phyloP scores from a whole-genome alignment of 495 filamentous ascomycete genomes.

The Cenococcum geophilum region DNA sequence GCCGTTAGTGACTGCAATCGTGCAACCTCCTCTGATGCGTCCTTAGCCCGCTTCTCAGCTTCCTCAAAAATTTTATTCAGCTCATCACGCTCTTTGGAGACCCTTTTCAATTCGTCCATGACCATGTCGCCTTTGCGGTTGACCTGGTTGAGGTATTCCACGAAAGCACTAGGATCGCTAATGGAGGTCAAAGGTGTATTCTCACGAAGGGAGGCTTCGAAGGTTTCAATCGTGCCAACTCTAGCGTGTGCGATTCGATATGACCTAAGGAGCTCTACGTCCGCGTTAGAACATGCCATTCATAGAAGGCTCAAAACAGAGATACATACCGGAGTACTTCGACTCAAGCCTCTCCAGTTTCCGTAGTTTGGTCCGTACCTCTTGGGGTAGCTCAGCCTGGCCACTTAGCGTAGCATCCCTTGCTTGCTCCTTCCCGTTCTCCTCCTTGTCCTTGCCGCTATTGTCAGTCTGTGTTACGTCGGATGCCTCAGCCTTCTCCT shows the following conservation, averaged over 20 bases:
- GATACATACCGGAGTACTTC: constrained; percentile 67
- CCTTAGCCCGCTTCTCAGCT: constrained; percentile 58
- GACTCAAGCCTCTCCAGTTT: constrained; percentile 82
- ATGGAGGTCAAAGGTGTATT: constrained; percentile 87
- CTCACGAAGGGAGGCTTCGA: constrained; percentile 83
- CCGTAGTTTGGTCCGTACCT: constrained; percentile 62
- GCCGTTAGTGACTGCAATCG: constrained; percentile 43
- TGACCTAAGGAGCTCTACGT: constrained; percentile 77
- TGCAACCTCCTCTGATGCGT: constrained; percentile 48
- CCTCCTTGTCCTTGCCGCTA: constrained; percentile 25
- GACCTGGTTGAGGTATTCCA: constrained; percentile 91
- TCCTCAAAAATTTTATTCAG: constrained; percentile 69
- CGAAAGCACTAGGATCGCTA: constrained; percentile 71
- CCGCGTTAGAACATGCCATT: neutral
- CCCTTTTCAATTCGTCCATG: constrained; percentile 83
- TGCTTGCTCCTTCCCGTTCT: constrained; percentile 26
- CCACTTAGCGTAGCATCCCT: constrained; percentile 32
- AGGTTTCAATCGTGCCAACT: constrained; percentile 78
- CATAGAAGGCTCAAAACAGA: neutral
- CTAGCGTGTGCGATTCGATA: constrained; percentile 86
- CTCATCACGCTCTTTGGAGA: constrained; percentile 72
- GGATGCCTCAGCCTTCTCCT: constrained; percentile 22
- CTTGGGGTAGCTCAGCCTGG: constrained; percentile 61
- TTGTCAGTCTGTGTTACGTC: constrained; percentile 10
- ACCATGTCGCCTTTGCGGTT: constrained; percentile 83